phyloP scores from a whole-genome alignment of 805 yeast genomes.

The Cyberlindnera suaveolens region DNA sequence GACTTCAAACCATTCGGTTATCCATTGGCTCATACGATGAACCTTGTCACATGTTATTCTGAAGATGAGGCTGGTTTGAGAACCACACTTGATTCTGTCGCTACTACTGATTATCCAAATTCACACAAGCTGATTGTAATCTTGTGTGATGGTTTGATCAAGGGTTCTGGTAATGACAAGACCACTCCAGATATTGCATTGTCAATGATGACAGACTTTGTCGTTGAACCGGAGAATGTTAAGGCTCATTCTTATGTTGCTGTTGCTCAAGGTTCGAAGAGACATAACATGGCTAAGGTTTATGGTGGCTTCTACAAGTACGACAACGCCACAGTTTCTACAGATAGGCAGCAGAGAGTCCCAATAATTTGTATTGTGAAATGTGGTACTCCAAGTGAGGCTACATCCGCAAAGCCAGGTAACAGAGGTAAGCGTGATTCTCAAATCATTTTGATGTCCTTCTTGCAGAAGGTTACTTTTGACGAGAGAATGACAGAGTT shows the following conservation, averaged over 20 bases:
- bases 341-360: slow-evolving; percentile 77
- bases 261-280: slow-evolving; percentile 87
- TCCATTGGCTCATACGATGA: slow-evolving; percentile 70
- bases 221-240: slow-evolving; percentile 67
- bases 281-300: slow-evolving; percentile 97
- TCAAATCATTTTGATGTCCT: slow-evolving; percentile 85
- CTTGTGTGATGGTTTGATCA: slow-evolving; percentile 89
- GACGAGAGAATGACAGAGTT: slow-evolving; percentile 93
- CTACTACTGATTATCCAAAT: slow-evolving; percentile 94
- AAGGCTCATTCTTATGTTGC: slow-evolving; percentile 86
- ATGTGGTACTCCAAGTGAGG: slow-evolving; percentile 83
- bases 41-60: slow-evolving; percentile 88
- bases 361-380: slow-evolving; percentile 77
- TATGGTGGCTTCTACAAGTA: slow-evolving; percentile 92
- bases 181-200: slow-evolving; percentile 89
- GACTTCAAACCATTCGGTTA: slow-evolving; percentile 81
- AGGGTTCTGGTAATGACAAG: slow-evolving; percentile 86
- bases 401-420: slow-evolving; percentile 70
- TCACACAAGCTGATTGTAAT: slow-evolving; percentile 84
- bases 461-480: slow-evolving; percentile 79
- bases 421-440: slow-evolving; percentile 96
- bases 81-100: slow-evolving; percentile 83
- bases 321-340: slow-evolving; percentile 66
- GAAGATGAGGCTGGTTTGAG: slow-evolving; percentile 86
- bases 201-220: slow-evolving; percentile 79